Conservation (phyloP, 163 green algal genomes). For the Volvox carteri region DNA sequence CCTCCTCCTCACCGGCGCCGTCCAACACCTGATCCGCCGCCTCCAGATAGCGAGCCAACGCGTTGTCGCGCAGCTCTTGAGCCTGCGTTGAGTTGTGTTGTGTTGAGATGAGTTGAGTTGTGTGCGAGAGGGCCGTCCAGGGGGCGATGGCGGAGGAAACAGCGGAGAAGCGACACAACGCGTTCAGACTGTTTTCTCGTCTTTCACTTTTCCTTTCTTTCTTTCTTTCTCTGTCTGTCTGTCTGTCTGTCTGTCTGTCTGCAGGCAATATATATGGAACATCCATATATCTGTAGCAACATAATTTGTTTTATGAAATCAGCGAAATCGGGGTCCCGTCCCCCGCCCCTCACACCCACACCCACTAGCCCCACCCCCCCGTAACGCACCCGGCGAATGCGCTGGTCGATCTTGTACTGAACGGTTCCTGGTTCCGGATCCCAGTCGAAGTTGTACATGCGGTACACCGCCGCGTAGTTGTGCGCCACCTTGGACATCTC, state of each 20-base stretch:
- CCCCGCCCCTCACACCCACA: too few species aligned
- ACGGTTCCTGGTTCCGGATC: conserved; percentile 78
- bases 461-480: conserved; percentile 81
- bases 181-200: background rate
- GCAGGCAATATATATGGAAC: background rate
- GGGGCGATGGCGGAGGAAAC: background rate
- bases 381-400: conserved; percentile 67
- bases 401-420: conserved; percentile 78
- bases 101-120: too few species aligned
- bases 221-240: background rate
- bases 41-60: conserved; percentile 68
- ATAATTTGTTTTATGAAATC: background rate
- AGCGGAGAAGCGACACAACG: background rate
- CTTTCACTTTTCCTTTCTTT: background rate
- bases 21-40: conserved; percentile 42
- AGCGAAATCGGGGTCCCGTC: conserved; percentile 3
- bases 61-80: conserved; percentile 70
- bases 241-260: background rate
- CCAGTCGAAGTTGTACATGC: conserved; percentile 89
- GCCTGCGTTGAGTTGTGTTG: too few species aligned
- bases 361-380: background rate
- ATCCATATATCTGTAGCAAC: background rate
- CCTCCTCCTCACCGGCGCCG: conserved; percentile 44
- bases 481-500: conserved; percentile 78
- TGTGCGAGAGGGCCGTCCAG: too few species aligned